phyloP scores from a whole-genome alignment of 2,329 filamentous ascomycete species.

The Peltaster fructicola region DNA sequence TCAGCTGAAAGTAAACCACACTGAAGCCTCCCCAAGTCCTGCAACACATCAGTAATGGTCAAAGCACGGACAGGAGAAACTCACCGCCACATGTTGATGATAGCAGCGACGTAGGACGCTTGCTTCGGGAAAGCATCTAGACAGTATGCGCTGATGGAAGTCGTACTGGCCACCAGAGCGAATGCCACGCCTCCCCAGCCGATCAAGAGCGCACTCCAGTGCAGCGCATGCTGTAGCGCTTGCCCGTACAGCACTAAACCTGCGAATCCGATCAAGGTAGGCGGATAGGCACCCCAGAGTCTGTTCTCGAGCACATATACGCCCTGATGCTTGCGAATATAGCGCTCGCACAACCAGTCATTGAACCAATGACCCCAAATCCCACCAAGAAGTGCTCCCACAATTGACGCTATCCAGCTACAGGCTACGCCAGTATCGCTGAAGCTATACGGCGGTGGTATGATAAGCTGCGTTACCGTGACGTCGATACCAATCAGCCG shows the following conservation, averaged over 20 bases:
- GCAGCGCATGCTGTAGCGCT: slow-evolving; percentile 17
- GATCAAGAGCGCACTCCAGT: slow-evolving; percentile 17
- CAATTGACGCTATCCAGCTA: slow-evolving; percentile 20
- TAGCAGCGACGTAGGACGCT: slow-evolving; percentile 17
- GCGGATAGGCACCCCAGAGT: slow-evolving; percentile 18
- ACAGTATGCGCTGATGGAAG: slow-evolving; percentile 19
- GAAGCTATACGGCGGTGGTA: slow-evolving; percentile 10
- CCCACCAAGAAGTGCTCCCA: slow-evolving; percentile 18
- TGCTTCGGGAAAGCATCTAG: slow-evolving; percentile 18
- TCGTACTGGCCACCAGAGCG: slow-evolving; percentile 10
- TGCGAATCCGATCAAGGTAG: slow-evolving; percentile 16
- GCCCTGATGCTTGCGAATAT: slow-evolving; percentile 17
- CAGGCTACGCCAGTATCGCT: slow-evolving; percentile 12
- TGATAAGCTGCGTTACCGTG: slow-evolving; percentile 11
- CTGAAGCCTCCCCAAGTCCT: slow-evolving; percentile 14
- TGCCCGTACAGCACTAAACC: slow-evolving; percentile 19
- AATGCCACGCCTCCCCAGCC: slow-evolving; percentile 13
- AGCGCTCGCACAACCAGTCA: slow-evolving; percentile 18
- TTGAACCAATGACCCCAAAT: slow-evolving; percentile 22
- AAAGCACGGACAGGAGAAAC: slow-evolving; percentile 2
- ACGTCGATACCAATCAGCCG: slow-evolving; percentile 15
- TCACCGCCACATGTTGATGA: slow-evolving; percentile 18
- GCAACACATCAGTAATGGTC: slow-evolving; percentile 1
- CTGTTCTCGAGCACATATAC: slow-evolving; percentile 16
- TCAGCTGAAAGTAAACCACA: slow-evolving; percentile 20